Percentiles rank a stretch among this genome's conserved stretches.
These are phyloP conservation scores for Pyricularia sp. DNA, from an alignment of 2,329 filamentous ascomycete genomes.

Conservation along the genomic window DNA sequence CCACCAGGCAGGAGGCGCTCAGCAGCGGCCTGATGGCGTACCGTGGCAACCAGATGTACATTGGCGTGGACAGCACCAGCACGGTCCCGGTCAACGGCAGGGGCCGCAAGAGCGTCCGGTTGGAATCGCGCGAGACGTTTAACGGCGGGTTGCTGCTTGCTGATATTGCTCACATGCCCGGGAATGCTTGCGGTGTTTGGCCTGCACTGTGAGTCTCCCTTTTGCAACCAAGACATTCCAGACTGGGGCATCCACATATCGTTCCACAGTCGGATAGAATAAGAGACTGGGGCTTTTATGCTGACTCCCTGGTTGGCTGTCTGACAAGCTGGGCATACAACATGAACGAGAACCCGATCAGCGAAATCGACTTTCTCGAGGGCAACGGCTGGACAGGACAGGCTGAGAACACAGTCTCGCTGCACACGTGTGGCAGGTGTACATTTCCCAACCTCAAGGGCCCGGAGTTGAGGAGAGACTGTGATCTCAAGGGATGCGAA, in stretches of 20 bases:
- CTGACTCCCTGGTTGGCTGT: not conserved
- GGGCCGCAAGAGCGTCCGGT: constrained; percentile 31
- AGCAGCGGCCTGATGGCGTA: constrained; percentile 29
- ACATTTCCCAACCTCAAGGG: constrained; percentile 20
- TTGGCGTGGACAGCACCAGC: constrained; percentile 31
- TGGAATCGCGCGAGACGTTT: constrained; percentile 35
- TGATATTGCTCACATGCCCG: constrained; percentile 41
- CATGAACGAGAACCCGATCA: constrained; percentile 35
- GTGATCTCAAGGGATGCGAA: constrained; percentile 11
- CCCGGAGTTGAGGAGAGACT: constrained; percentile 10
- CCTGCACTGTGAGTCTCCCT: constrained; percentile 28
- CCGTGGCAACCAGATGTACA: constrained; percentile 23
- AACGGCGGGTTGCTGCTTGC: constrained; percentile 34
- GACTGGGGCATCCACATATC: not conserved
- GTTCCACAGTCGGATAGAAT: not conserved
- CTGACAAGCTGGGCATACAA: constrained; percentile 17
- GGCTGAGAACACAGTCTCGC: constrained; percentile 32
- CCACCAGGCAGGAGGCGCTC: constrained; percentile 24
- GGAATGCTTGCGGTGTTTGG: constrained; percentile 38
- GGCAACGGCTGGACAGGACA: constrained; percentile 31
- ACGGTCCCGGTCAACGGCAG: constrained; percentile 22
- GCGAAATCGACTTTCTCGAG: constrained; percentile 47
- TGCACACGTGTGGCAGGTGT: constrained; percentile 39
- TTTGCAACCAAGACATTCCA: not conserved
- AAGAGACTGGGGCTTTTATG: not conserved